Percentiles rank a stretch among this genome's conserved stretches.
Conservation (phyloP, 768 basidiomycete genomes). For the Boletus speciosus region DNA sequence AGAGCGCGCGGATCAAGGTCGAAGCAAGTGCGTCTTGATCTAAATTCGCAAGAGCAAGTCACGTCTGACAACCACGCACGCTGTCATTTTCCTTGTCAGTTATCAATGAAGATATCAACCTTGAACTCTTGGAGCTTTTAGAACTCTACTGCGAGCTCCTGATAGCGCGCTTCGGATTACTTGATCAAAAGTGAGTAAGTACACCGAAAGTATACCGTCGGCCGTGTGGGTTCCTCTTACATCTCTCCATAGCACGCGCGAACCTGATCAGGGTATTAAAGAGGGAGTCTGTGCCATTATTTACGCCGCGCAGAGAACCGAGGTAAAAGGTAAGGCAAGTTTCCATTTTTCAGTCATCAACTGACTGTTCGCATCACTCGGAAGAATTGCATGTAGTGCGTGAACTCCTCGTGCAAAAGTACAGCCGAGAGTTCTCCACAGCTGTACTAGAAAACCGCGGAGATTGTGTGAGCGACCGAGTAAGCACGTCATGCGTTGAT, state of each 20-base stretch:
- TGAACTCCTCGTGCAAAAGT: slow-evolving; percentile 95
- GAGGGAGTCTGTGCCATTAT: slow-evolving; percentile 90
- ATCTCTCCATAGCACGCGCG: slow-evolving; percentile 51
- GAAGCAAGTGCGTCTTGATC: slow-evolving; percentile 63
- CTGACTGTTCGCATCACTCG: slow-evolving; percentile 1
- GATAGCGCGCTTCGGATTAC: slow-evolving; percentile 83
- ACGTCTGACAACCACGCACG: slow-evolving; percentile 19
- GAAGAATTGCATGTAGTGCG: slow-evolving; percentile 86
- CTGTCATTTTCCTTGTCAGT: slow-evolving; percentile 38
- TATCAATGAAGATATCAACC: slow-evolving; percentile 80
- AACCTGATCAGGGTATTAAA: slow-evolving; percentile 81
- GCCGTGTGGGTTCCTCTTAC: slow-evolving; percentile 4
- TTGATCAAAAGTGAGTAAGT: slow-evolving; percentile 76
- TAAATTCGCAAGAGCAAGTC: not conserved
- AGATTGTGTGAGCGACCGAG: slow-evolving; percentile 78
- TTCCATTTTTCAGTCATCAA: not conserved
- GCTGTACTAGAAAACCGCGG: slow-evolving; percentile 85
- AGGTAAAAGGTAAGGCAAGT: slow-evolving; percentile 65
- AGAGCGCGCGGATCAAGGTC: slow-evolving; percentile 81
- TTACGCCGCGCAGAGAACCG: slow-evolving; percentile 87
- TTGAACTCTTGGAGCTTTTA: slow-evolving; percentile 87
- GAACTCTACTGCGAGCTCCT: slow-evolving; percentile 96
- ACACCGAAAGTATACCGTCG: not conserved
- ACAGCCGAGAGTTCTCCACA: slow-evolving; percentile 83
- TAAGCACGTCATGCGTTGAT: slow-evolving; percentile 35